Conservation (phyloP, 176 grass and related monocot species). For the Bothriochloa decipiens region DNA sequence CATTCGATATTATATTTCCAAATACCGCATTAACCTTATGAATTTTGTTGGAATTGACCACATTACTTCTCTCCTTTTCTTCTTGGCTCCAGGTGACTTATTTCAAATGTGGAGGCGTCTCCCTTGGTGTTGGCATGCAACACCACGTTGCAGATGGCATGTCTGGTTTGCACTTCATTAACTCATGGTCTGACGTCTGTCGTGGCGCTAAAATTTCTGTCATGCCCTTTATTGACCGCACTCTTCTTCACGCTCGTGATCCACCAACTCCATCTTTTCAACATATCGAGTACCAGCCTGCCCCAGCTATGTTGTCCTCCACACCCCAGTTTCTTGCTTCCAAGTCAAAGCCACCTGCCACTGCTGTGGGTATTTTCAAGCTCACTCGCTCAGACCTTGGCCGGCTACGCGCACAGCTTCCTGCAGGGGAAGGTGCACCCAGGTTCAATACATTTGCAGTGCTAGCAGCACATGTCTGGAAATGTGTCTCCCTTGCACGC, state of each 20-base stretch:
- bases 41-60: neutral
- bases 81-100: constrained; percentile 65
- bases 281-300: constrained; percentile 82
- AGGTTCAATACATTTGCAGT: constrained; percentile 63
- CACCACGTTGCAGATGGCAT: constrained; percentile 82
- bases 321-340: constrained; percentile 6
- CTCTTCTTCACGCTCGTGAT: constrained; percentile 65
- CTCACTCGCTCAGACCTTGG: constrained; percentile 55
- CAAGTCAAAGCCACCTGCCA: constrained; percentile 39
- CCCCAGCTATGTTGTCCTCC: constrained; percentile 62
- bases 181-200: constrained; percentile 85
- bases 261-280: constrained; percentile 68
- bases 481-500: constrained; percentile 73
- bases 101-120: constrained; percentile 84
- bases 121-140: constrained; percentile 92
- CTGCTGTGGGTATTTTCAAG: constrained; percentile 84
- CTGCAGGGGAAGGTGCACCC: constrained; percentile 25
- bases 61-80: neutral
- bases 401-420: constrained; percentile 46
- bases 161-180: constrained; percentile 88
- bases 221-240: constrained; percentile 72
- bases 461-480: constrained; percentile 84
- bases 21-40: neutral
- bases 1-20: constrained; percentile 1
- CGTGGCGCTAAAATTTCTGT: constrained; percentile 56